Percentiles rank a stretch among this genome's conserved stretches.
These are phyloP conservation scores for Metschnikowia lunata DNA, from an alignment of 805 yeast genomes.

Conservation along the genomic window DNA sequence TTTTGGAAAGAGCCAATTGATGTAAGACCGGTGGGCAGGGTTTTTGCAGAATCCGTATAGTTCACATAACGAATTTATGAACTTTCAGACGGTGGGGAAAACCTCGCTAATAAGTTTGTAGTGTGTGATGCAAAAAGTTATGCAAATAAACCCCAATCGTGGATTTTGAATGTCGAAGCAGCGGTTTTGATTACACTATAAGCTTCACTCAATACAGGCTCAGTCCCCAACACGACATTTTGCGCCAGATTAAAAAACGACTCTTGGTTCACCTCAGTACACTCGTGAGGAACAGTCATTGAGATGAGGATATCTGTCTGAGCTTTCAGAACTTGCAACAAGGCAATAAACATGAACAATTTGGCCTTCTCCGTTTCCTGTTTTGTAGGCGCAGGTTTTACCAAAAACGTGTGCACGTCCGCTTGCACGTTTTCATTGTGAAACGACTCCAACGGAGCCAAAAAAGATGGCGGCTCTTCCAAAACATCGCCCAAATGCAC, in stretches of 20 bases:
- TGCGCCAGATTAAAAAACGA: constrained; percentile 10
- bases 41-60: too few relatives aligned
- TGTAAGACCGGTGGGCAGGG: too few relatives aligned
- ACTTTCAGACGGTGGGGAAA: too few relatives aligned
- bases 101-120: too few relatives aligned
- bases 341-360: constrained; percentile 50
- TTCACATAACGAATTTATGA: too few relatives aligned
- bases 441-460: constrained; percentile 17
- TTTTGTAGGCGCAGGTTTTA: constrained; percentile 16
- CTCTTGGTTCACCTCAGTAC: constrained; percentile 9
- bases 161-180: constrained; percentile 32
- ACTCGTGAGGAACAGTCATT: constrained; percentile 48
- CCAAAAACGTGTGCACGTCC: constrained; percentile 15
- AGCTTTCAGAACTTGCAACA: constrained; percentile 48
- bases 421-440: constrained; percentile 7
- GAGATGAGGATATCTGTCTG: constrained; percentile 61
- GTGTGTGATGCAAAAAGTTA: neutral
- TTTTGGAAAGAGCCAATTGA: too few relatives aligned
- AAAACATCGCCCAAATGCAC: constrained; percentile 55
- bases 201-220: constrained; percentile 11
- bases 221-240: constrained; percentile 1
- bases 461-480: constrained; percentile 19
- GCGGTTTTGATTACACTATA: constrained; percentile 25
- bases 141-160: constrained; percentile 35
- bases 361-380: constrained; percentile 12